Evolutionary conservation across 1,284 basidiomycete species (phyloP).

Genomic region (Inonotus hispidus): DNA sequence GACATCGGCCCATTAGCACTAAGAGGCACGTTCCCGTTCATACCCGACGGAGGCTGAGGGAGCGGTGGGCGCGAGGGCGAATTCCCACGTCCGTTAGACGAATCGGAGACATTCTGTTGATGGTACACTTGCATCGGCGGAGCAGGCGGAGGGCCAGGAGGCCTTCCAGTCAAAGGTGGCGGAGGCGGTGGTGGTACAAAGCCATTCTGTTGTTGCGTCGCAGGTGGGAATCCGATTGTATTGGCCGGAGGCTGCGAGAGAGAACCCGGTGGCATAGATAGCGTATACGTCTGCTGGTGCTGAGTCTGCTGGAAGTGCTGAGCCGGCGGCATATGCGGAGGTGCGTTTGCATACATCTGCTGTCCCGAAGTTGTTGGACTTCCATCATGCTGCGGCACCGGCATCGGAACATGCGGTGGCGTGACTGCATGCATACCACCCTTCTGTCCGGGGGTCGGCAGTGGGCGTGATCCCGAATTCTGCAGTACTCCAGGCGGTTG

Average conservation of each 20-base stretch:
- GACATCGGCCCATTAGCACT: neutral
- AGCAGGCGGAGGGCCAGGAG: constrained; percentile 13
- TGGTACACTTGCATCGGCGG: constrained; percentile 5
- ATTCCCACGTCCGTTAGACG: constrained; percentile 3
- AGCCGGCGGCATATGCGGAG: constrained; percentile 8
- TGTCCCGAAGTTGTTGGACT: constrained; percentile 4
- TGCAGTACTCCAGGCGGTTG: constrained; percentile 11
- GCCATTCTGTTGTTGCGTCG: constrained; percentile 7
- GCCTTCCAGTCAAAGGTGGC: constrained; percentile 10
- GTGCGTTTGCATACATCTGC: neutral
- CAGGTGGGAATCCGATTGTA: constrained; percentile 7
- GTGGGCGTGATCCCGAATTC: constrained; percentile 21
- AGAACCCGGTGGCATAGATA: constrained; percentile 14
- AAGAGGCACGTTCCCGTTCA: neutral
- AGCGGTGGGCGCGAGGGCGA: constrained; percentile 13
- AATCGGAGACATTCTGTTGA: constrained; percentile 4
- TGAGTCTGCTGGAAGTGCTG: neutral
- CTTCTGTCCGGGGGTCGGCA: constrained; percentile 21
- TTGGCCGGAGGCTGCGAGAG: constrained; percentile 15
- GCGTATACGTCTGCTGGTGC: constrained; percentile 4
- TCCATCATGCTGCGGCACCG: constrained; percentile 6
- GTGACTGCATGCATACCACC: constrained; percentile 8
- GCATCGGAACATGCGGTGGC: constrained; percentile 9
- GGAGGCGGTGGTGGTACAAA: constrained; percentile 18
- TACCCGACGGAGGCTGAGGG: constrained; percentile 9